Conservation (phyloP, 2,329 filamentous ascomycete species). For the Xylariomycetidae sp. region DNA sequence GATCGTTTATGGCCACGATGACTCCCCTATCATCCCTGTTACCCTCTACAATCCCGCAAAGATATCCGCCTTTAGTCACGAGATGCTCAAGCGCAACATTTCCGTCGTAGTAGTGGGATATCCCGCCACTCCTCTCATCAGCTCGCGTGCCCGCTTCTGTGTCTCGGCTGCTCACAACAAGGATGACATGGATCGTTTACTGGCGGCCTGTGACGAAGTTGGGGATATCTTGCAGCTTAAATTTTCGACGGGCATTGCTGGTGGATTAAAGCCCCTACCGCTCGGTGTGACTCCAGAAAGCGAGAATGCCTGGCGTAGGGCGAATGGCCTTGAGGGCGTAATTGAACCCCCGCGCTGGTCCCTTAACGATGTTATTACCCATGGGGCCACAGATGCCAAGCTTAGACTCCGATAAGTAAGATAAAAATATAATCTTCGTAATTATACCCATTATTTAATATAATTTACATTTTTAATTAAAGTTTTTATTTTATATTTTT, state of each 20-base stretch:
- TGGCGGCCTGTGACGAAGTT: slow-evolving; percentile 87
- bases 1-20: slow-evolving; percentile 96
- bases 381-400: slow-evolving; percentile 73
- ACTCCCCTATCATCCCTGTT: slow-evolving; percentile 93
- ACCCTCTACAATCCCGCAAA: slow-evolving; percentile 98
- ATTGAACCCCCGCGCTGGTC: slow-evolving; percentile 76
- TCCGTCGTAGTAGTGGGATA: slow-evolving; percentile 97
- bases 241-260: slow-evolving; percentile 93
- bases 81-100: slow-evolving; percentile 97
- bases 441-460: no score
- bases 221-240: slow-evolving; percentile 91
- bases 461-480: no score
- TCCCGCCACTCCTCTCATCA: slow-evolving; percentile 91
- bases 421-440: no score
- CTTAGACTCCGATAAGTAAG: slow-evolving; percentile 61
- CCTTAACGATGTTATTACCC: slow-evolving; percentile 74
- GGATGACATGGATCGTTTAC: slow-evolving; percentile 87
- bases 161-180: slow-evolving; percentile 96
- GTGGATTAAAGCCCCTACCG: slow-evolving; percentile 73
- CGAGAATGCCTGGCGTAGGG: slow-evolving; percentile 63
- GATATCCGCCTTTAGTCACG: slow-evolving; percentile 96
- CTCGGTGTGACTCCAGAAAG: slow-evolving; percentile 67
- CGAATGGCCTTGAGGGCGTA: slow-evolving; percentile 64
- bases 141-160: slow-evolving; percentile 91
- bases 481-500: no score